These are phyloP conservation scores for Microcyclospora tardicrescens DNA, from an alignment of 2,329 filamentous ascomycete genomes.

Conservation along the genomic window DNA sequence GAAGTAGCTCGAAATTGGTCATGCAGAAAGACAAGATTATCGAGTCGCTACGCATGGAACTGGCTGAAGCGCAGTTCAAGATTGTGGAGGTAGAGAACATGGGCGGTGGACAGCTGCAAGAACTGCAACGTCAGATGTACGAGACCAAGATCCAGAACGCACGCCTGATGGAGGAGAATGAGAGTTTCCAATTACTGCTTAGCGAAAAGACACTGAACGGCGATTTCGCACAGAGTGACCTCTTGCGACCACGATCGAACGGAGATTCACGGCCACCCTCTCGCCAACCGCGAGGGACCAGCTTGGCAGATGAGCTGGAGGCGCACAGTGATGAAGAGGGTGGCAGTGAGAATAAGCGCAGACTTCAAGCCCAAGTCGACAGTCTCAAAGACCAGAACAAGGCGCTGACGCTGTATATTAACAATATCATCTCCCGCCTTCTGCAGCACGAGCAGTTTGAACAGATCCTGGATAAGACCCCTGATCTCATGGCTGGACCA, in stretches of 20 bases:
- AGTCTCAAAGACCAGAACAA: conserved; percentile 87
- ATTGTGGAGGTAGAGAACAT: conserved; percentile 87
- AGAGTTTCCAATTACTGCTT: conserved; percentile 90
- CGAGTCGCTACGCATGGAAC: conserved; percentile 77
- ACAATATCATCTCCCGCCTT: conserved; percentile 94
- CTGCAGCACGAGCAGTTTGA: conserved; percentile 93
- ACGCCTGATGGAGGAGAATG: conserved; percentile 93
- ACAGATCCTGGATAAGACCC: conserved; percentile 74
- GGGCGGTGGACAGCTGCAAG: conserved; percentile 73
- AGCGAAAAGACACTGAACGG: conserved; percentile 93
- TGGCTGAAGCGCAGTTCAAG: conserved; percentile 92
- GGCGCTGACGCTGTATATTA: conserved; percentile 92
- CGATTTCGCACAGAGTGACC: conserved; percentile 45
- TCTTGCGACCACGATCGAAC: conserved; percentile 11
- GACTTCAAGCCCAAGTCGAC: conserved; percentile 66
- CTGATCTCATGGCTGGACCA: conserved; percentile 43
- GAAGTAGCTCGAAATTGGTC: conserved; percentile 69
- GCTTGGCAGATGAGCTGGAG: conserved; percentile 79
- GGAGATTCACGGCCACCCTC: conserved; percentile 41
- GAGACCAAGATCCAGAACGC: conserved; percentile 94
- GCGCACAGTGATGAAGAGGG: conserved; percentile 43
- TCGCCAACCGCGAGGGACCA: conserved; percentile 33
- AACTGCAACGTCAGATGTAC: conserved; percentile 80
- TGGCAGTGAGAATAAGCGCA: conserved; percentile 45
- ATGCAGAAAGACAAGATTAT: conserved; percentile 95